Evolutionary conservation across 2,329 filamentous ascomycete species (phyloP).

Genomic region (Neobulgaria alba): DNA sequence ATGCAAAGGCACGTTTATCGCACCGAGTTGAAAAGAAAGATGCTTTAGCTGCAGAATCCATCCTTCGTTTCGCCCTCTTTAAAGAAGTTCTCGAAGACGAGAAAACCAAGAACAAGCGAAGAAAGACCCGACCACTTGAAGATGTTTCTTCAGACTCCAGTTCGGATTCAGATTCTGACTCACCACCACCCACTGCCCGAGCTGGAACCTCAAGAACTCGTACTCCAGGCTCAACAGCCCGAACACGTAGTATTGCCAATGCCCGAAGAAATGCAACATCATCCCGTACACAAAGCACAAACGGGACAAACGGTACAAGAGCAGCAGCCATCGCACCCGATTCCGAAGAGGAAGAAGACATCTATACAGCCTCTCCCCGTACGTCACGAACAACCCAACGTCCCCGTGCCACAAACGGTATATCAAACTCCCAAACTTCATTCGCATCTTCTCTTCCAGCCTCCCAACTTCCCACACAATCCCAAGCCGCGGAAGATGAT

Average conservation of each 20-base stretch:
- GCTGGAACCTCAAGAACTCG: constrained; percentile 27
- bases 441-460: constrained; percentile 33
- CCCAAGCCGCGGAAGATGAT: constrained; percentile 21
- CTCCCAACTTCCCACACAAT: constrained; percentile 25
- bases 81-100: constrained; percentile 82
- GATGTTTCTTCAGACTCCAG: constrained; percentile 53
- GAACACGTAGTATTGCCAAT: constrained; percentile 25
- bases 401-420: constrained; percentile 7
- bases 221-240: constrained; percentile 26
- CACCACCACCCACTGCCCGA: constrained; percentile 21
- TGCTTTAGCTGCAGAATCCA: constrained; percentile 77
- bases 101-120: constrained; percentile 68
- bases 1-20: constrained; percentile 86
- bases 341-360: constrained; percentile 33
- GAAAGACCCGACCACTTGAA: constrained; percentile 55
- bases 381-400: constrained; percentile 10
- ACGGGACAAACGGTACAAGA: constrained; percentile 18
- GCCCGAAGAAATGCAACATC: constrained; percentile 25
- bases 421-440: constrained; percentile 29
- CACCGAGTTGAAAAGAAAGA: constrained; percentile 84
- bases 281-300: constrained; percentile 19
- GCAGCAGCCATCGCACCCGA: too few relatives aligned
- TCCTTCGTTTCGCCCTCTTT: constrained; percentile 90
- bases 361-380: constrained; percentile 28
- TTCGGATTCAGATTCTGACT: constrained; percentile 36